These are phyloP conservation scores for Fistulinella cinereoalba DNA, from an alignment of 1,284 basidiomycete genomes.

Conservation along the genomic window DNA sequence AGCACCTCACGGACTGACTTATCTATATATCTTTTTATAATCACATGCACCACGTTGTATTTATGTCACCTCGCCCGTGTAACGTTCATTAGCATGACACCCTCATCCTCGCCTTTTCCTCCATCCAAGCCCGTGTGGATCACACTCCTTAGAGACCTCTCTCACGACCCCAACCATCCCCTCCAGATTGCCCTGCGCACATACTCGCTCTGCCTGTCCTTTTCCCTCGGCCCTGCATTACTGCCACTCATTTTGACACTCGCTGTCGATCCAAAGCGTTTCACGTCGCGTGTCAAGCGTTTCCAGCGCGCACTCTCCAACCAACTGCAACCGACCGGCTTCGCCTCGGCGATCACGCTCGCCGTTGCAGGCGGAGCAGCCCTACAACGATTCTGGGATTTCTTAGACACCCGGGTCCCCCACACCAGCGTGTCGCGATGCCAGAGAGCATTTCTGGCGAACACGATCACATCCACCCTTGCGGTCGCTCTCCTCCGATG, in stretches of 20 bases:
- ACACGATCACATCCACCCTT: constrained; percentile 54
- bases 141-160: neutral
- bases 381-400: constrained; percentile 47
- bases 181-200: constrained; percentile 61
- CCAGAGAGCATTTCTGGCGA: constrained; percentile 55
- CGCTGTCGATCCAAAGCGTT: constrained; percentile 15
- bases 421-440: constrained; percentile 17
- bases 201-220: constrained; percentile 60
- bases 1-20: constrained; percentile 3
- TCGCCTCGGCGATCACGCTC: constrained; percentile 63
- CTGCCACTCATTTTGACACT: constrained; percentile 47
- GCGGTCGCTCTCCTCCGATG: constrained; percentile 57
- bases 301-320: constrained; percentile 47
- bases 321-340: constrained; percentile 58
- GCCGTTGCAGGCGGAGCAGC: constrained; percentile 61
- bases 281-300: constrained; percentile 10
- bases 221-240: constrained; percentile 64
- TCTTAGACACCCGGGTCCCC: constrained; percentile 23
- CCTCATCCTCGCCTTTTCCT: neutral
- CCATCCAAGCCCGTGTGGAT: neutral
- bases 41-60: neutral
- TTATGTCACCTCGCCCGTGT: neutral
- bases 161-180: constrained; percentile 41
- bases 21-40: neutral
- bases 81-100: too few species aligned